Base-by-base conservation (phyloP, 257 asterid genomes). In the Lycium ferocissimum region DNA sequence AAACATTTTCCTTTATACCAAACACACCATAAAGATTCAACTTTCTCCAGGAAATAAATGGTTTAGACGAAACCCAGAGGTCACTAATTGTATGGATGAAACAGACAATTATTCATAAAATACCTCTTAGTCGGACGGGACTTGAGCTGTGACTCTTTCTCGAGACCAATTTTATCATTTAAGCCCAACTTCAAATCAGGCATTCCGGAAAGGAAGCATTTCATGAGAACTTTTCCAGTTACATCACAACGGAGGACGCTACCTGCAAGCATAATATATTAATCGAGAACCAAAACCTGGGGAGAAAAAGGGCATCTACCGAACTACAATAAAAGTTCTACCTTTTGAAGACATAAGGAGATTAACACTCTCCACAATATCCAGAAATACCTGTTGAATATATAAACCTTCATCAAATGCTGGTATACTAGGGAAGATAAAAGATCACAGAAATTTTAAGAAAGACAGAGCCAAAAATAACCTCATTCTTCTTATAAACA, bases 121-220 rank as follows among this genome's bases (percentile, higher is more conserved):
- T 87, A 95, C 99, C 99, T 97, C 92, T 97, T 97, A 20, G 98
- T 79, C 61, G 99, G 99, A 58, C 99, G 99, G 53, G 99, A 94
- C 86, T 97, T 97, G 75, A 97, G 92, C 87, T 97, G 98, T 37
- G 99, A 95, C 91, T 97, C 99, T 87, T 97, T 97, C 88, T 97
- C 99, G 62, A 97, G 98, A 86, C 99, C 99, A 88, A 97, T 97
- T 92, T 97, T 97, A 90, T 97, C 99, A 92, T 97, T 97, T 88
- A 97, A 95, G 70, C 99, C 99, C 94, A 97, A 89, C 92, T 97
- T 97, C 86, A 97, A 88, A 90, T 97, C 99, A 86, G 99, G 99
- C 99, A 97, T 97, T 87, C 99, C 99, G 84, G 99, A 95, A 87
- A 97, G 98, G 92, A 97, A 97, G 90, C 99, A 97, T 89, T 97